Conservation (phyloP, 495 filamentous ascomycete species). For the Hypoxylon fuscum region DNA sequence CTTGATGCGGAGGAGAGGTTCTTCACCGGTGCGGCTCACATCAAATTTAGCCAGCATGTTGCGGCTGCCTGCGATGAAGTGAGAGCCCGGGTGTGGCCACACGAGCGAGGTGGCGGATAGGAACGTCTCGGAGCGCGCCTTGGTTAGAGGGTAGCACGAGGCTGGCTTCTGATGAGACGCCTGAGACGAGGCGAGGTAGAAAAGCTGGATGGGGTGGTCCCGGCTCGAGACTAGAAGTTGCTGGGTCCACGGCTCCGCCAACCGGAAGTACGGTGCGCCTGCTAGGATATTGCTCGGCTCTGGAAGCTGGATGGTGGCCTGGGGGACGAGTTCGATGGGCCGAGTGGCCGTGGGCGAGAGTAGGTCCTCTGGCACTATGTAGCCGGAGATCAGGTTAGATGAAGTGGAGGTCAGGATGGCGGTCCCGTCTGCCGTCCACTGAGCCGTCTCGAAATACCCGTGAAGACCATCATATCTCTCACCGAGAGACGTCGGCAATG, state of each 20-base stretch:
- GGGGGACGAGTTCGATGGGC: constrained; percentile 65
- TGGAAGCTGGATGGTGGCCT: constrained; percentile 66
- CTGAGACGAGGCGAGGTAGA: constrained; percentile 45
- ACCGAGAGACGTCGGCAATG: background rate
- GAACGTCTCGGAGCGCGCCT: constrained; percentile 80
- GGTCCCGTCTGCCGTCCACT: constrained; percentile 83
- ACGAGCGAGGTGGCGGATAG: constrained; percentile 77
- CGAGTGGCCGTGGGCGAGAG: constrained; percentile 58
- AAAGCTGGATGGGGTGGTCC: constrained; percentile 80
- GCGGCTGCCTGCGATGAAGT: constrained; percentile 77
- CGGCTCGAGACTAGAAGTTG: constrained; percentile 71
- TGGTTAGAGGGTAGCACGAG: constrained; percentile 74
- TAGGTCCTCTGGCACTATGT: constrained; percentile 76
- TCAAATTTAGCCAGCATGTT: constrained; percentile 83
- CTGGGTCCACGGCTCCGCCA: constrained; percentile 71
- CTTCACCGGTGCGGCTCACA: constrained; percentile 67
- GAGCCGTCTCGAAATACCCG: constrained; percentile 64
- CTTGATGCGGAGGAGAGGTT: constrained; percentile 67
- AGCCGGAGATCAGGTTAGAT: constrained; percentile 73
- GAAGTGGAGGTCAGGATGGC: constrained; percentile 77
- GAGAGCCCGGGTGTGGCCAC: constrained; percentile 67
- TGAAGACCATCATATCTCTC: constrained; percentile 18
- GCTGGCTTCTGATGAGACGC: constrained; percentile 55
- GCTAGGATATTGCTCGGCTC: constrained; percentile 77
- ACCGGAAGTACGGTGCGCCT: constrained; percentile 76